phyloP scores from a whole-genome alignment of 2,329 filamentous ascomycete genomes.

The Epichloe baconii region DNA sequence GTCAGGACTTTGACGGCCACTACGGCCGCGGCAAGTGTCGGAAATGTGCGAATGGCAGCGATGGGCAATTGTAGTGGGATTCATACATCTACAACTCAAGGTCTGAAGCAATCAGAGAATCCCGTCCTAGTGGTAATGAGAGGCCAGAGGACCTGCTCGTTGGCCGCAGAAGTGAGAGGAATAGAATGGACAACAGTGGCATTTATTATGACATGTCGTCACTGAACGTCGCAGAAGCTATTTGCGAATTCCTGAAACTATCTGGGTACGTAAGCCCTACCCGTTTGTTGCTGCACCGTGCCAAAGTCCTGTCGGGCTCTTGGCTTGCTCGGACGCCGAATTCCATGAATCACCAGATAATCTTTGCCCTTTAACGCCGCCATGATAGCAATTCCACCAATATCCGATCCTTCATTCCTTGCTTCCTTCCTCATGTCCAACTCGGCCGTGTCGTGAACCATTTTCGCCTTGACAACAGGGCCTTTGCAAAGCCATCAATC shows the following conservation, averaged over 20 bases:
- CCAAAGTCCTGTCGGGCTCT: neutral
- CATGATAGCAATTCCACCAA: neutral
- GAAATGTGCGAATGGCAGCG: no score
- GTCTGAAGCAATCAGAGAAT: no score
- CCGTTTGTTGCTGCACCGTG: neutral
- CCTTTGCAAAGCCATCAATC: neutral
- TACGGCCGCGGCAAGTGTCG: no score
- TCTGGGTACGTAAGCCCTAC: neutral
- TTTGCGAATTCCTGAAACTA: neutral
- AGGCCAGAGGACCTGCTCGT: neutral
- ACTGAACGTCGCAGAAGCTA: neutral
- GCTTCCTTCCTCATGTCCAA: neutral
- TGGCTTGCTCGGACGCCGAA: neutral
- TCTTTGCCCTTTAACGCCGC: slow-evolving; percentile 3
- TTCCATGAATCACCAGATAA: neutral
- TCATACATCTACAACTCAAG: no score
- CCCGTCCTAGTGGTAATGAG: no score
- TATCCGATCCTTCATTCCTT: neutral
- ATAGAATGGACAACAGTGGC: neutral
- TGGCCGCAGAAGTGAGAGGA: neutral
- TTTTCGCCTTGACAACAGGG: no score
- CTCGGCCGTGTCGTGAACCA: neutral
- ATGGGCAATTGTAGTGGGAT: no score
- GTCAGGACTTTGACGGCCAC: no score
- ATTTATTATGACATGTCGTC: neutral